phyloP scores from a whole-genome alignment of 257 asterid genomes.

The Primulina eburnea region DNA sequence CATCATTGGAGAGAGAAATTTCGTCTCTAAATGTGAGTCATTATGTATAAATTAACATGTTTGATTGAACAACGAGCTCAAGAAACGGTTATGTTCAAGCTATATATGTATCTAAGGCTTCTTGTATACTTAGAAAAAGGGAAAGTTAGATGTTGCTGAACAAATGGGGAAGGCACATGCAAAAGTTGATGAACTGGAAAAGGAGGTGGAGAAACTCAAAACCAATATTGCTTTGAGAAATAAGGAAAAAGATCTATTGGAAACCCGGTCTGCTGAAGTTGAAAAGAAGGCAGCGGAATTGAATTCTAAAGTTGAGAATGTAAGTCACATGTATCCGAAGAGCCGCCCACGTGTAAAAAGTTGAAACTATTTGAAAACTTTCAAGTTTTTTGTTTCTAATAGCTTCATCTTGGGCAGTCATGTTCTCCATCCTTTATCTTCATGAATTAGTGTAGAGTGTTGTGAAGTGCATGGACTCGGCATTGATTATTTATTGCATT shows the following conservation, averaged over 20 bases:
- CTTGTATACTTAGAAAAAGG: conserved; percentile 39
- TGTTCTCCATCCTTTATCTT: not conserved
- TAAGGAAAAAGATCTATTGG: conserved; percentile 54
- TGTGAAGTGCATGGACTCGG: not conserved
- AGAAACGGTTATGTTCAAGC: not conserved
- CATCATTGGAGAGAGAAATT: conserved; percentile 64
- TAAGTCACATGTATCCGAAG: conserved; percentile 33
- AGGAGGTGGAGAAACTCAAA: conserved; percentile 40
- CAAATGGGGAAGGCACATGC: conserved; percentile 69
- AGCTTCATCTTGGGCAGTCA: not conserved
- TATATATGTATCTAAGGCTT: conserved; percentile 12
- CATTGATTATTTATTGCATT: not conserved
- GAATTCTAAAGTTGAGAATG: conserved; percentile 51
- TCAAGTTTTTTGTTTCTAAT: not conserved
- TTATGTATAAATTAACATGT: not conserved
- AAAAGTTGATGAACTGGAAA: conserved; percentile 46
- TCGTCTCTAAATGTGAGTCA: conserved; percentile 68
- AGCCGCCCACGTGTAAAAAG: conserved; percentile 1
- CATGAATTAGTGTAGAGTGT: not conserved
- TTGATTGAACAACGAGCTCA: conserved; percentile 7
- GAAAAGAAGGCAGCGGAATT: conserved; percentile 55
- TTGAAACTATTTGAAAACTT: conserved; percentile 1
- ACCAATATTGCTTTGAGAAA: conserved; percentile 42
- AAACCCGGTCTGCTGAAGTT: conserved; percentile 52
- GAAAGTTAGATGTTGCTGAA: conserved; percentile 54